These are phyloP conservation scores for Leptodermis oblonga DNA, from an alignment of 257 asterid species.

Conservation along the genomic window DNA sequence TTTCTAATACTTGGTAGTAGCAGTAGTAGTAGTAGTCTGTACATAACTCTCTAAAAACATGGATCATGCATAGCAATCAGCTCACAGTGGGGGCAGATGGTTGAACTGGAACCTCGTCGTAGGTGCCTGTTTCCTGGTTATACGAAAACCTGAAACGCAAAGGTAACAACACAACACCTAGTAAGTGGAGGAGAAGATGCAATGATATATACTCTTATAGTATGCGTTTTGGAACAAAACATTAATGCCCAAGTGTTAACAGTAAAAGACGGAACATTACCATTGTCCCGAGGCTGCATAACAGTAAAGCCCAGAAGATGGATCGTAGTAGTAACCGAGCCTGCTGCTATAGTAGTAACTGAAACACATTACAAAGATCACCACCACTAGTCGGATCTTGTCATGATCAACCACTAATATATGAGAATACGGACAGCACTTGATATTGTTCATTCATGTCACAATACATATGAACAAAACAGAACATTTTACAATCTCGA, in stretches of 20 bases:
- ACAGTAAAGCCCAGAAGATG: slow-evolving; percentile 80
- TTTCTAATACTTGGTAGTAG: no score
- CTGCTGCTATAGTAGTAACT: slow-evolving; percentile 93
- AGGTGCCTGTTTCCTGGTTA: slow-evolving; percentile 57
- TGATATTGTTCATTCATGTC: no score
- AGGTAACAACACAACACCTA: not conserved
- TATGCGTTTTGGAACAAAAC: no score
- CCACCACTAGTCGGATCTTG: not conserved
- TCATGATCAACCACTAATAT: not conserved
- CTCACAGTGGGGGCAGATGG: slow-evolving; percentile 23
- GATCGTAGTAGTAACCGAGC: slow-evolving; percentile 88
- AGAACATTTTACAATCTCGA: not conserved
- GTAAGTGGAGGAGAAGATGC: not conserved
- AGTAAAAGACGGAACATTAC: slow-evolving; percentile 26
- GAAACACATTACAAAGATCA: slow-evolving; percentile 11
- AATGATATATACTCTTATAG: no score
- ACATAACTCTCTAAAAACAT: no score
- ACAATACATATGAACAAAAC: no score
- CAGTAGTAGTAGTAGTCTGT: no score
- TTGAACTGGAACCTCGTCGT: slow-evolving; percentile 56
- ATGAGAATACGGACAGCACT: no score
- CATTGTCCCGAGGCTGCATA: slow-evolving; percentile 84
- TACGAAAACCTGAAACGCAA: slow-evolving; percentile 56
- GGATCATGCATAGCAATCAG: slow-evolving; percentile 29
- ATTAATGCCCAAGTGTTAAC: not conserved